Base-by-base conservation (phyloP, 83 land plant species). In the Thuja plicata region DNA sequence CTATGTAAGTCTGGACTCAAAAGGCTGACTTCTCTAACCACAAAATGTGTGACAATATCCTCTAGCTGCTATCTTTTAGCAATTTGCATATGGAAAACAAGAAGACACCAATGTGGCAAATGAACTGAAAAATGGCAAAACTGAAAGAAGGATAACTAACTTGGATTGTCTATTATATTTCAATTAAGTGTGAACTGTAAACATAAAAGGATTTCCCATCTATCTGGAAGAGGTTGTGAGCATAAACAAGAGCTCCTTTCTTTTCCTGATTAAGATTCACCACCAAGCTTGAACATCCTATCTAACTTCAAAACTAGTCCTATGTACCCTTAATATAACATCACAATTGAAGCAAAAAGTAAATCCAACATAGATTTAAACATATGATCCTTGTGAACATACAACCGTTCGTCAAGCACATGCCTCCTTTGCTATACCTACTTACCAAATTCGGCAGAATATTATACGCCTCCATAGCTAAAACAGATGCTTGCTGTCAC, bases 381-480 rank as follows among this genome's bases (percentile, higher is more conserved):
- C 9, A n/a, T 32, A 50, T 16, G 37, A 46, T 84, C 27, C 86
- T 32, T 17, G 15, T 84, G 13, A 46, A 84, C 37, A 30, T 46
- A 84, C 15, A 84, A 48, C 19, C 1, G 1, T 37, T 19, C 81
- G 17, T 12, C 40, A 40, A 78, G 7, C 81, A 60, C n/a, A 78
- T 38, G 21, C 38, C 41, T 78, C 81, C 7, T 78, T 78, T 19
- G 35, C 38, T 3, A 35, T 21, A 38, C 43, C 34, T 30, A 90
- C 90, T 43, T 45, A 97, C 99, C 97, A 98, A 89, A 91, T 93
- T 94, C 17, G 99, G 99, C 77, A 97, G 88, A 55, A 96, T 88
- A 85, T 94, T 98, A 88, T 97, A 97, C 0, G 99, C 99, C 90
- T 98, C 97, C 88, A 95, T 92, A 88, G 92, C 94, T 70, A 93